These are phyloP conservation scores for Metschnikowia picachoensis DNA, from an alignment of 805 yeast genomes.

Conservation along the genomic window DNA sequence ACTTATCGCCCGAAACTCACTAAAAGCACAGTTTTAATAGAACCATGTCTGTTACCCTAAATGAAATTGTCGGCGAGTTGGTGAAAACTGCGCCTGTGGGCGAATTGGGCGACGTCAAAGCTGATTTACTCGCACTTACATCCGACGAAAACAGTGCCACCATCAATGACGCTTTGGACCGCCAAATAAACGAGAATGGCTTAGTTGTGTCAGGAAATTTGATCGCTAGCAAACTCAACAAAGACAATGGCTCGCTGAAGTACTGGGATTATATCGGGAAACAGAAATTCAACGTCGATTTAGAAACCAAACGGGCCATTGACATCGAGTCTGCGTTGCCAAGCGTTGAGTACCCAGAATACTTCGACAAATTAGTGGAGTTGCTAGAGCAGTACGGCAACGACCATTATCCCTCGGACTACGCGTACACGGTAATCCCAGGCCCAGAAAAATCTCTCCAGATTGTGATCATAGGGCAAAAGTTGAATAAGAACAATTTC, in stretches of 20 bases:
- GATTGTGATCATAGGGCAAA: constrained; percentile 65
- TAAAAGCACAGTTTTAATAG: no score
- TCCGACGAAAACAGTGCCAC: constrained; percentile 18
- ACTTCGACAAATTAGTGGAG: constrained; percentile 27
- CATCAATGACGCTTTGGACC: constrained; percentile 28
- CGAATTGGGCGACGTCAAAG: constrained; percentile 28
- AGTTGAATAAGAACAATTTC: constrained; percentile 68
- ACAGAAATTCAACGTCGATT: constrained; percentile 56
- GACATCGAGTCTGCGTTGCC: constrained; percentile 47
- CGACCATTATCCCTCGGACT: constrained; percentile 62
- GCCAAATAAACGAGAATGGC: constrained; percentile 27
- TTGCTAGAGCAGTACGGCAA: constrained; percentile 48
- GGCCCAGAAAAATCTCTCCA: constrained; percentile 27
- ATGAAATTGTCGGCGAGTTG: constrained; percentile 26
- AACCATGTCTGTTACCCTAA: constrained; percentile 23
- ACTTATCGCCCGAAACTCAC: neutral
- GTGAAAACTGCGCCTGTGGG: constrained; percentile 38
- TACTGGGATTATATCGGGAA: constrained; percentile 49
- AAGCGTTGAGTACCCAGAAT: constrained; percentile 23
- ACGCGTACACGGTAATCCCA: constrained; percentile 44
- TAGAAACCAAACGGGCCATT: constrained; percentile 43
- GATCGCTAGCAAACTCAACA: constrained; percentile 33
- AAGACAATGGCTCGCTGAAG: constrained; percentile 37
- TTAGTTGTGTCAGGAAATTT: constrained; percentile 27
- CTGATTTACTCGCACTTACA: constrained; percentile 25